These are phyloP conservation scores for Mycena sp. DNA, from an alignment of 1,284 basidiomycete species.

Conservation along the genomic window DNA sequence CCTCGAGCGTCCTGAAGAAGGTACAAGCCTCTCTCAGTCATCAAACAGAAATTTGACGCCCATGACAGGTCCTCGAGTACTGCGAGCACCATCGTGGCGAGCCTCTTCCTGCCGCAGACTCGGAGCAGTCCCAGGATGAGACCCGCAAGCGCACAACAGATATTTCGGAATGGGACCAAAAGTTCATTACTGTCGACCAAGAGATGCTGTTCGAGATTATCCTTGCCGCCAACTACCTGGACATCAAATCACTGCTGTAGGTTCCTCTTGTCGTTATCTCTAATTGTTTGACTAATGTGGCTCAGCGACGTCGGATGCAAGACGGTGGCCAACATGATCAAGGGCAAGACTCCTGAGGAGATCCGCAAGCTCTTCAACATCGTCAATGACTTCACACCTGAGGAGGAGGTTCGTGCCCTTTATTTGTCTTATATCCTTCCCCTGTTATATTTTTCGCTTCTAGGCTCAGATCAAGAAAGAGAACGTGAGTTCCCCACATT, in stretches of 20 bases:
- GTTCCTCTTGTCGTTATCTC: slow-evolving; percentile 40
- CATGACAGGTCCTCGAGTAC: slow-evolving; percentile 91
- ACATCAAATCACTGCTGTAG: slow-evolving; percentile 98
- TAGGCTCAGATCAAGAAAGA: slow-evolving; percentile 99
- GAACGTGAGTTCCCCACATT: slow-evolving; percentile 73
- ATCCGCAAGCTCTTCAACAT: slow-evolving; percentile 98
- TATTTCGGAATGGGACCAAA: slow-evolving; percentile 99
- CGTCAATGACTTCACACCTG: slow-evolving; percentile 98
- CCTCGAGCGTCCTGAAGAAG: slow-evolving; percentile 97
- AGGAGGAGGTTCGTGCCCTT: slow-evolving; percentile 84
- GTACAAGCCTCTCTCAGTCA: slow-evolving; percentile 48
- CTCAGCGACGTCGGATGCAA: slow-evolving; percentile 97
- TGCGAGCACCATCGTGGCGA: slow-evolving; percentile 99
- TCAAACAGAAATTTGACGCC: slow-evolving; percentile 11
- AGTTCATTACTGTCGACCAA: slow-evolving; percentile 97
- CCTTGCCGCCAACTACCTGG: slow-evolving; percentile 98
- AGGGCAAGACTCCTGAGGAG: slow-evolving; percentile 96
- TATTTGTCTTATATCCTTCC: slow-evolving; percentile 12
- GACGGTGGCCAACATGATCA: slow-evolving; percentile 99
- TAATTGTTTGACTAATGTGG: slow-evolving; percentile 1
- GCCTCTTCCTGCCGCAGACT: slow-evolving; percentile 89
- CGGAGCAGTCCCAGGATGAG: slow-evolving; percentile 87
- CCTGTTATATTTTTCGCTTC: slow-evolving; percentile 24
- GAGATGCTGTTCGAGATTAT: slow-evolving; percentile 99
- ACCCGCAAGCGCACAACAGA: slow-evolving; percentile 98